Conservation (phyloP, 495 filamentous ascomycete genomes). For the Bacidia rubella region DNA sequence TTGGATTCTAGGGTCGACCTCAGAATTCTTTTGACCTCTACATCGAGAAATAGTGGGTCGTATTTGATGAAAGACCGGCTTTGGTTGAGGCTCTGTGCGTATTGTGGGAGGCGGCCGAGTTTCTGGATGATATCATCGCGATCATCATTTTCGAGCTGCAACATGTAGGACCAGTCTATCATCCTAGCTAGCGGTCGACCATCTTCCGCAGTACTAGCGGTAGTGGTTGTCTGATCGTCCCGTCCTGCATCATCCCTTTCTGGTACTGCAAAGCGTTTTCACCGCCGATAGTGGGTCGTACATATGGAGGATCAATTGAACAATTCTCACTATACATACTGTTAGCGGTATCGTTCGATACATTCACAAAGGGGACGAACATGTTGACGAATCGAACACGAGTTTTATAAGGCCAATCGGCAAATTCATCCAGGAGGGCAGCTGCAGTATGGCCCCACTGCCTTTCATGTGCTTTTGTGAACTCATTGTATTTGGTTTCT, state of each 20-base stretch:
- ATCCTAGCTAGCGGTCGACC: slow-evolving; percentile 1
- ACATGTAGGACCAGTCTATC: slow-evolving; percentile 5
- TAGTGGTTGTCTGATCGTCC: not conserved
- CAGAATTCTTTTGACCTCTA: slow-evolving; percentile 1
- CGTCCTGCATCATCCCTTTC: not conserved
- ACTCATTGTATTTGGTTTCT: not conserved
- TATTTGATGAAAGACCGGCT: not conserved
- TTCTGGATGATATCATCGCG: not conserved
- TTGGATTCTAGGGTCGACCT: slow-evolving; percentile 1
- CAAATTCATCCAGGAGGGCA: not conserved
- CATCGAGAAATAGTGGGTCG: not conserved
- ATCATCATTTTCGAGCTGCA: not conserved
- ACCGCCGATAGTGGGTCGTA: not conserved
- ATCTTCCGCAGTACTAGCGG: not conserved
- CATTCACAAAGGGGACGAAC: not conserved
- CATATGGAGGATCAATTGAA: not conserved
- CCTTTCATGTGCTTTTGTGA: slow-evolving; percentile 5
- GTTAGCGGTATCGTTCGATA: too few relatives aligned
- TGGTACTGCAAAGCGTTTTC: too few relatives aligned
- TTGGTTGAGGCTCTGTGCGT: slow-evolving; percentile 5
- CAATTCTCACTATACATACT: not conserved
- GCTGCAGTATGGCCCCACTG: slow-evolving; percentile 7
- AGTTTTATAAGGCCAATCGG: not conserved
- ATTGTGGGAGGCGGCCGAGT: not conserved
- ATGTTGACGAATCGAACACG: slow-evolving; percentile 1